phyloP scores from a whole-genome alignment of 306 rosid genomes.

The Casuarina cunninghamiana region DNA sequence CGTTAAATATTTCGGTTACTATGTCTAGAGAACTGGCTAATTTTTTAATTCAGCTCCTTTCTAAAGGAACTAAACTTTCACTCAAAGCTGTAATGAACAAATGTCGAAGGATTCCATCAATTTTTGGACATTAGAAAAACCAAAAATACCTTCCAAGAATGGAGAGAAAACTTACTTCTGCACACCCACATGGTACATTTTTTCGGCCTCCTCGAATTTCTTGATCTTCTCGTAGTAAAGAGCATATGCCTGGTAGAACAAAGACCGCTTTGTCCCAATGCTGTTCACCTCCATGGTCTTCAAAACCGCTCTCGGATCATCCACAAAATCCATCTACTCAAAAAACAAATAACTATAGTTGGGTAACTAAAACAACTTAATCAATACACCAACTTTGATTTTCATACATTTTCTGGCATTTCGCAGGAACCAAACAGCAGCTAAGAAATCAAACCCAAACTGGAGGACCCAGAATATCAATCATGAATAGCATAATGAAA shows the following conservation, averaged over 20 bases:
- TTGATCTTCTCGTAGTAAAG: slow-evolving; percentile 74
- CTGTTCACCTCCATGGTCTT: slow-evolving; percentile 70
- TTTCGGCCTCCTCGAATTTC: slow-evolving; percentile 79
- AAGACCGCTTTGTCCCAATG: slow-evolving; percentile 66
- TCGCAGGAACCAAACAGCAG: slow-evolving; percentile 22
- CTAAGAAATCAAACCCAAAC: neutral
- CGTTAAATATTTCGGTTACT: neutral
- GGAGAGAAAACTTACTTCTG: slow-evolving; percentile 48
- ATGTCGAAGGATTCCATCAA: neutral
- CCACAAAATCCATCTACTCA: slow-evolving; percentile 84
- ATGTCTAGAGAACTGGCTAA: neutral
- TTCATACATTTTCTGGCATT: neutral
- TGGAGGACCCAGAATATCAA: slow-evolving; percentile 3
- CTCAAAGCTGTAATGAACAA: neutral
- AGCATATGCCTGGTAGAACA: slow-evolving; percentile 82
- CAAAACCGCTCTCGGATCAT: slow-evolving; percentile 59
- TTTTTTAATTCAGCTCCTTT: neutral
- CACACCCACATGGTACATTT: slow-evolving; percentile 59
- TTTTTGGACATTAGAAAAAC: neutral
- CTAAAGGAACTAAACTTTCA: neutral
- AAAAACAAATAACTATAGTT: slow-evolving; percentile 9
- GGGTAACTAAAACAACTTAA: neutral
- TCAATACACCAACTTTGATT: neutral
- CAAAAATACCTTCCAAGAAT: neutral
- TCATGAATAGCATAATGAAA: neutral